These are phyloP conservation scores for Macroventuria anomochaeta DNA, from an alignment of 2,329 filamentous ascomycete genomes.

Conservation along the genomic window DNA sequence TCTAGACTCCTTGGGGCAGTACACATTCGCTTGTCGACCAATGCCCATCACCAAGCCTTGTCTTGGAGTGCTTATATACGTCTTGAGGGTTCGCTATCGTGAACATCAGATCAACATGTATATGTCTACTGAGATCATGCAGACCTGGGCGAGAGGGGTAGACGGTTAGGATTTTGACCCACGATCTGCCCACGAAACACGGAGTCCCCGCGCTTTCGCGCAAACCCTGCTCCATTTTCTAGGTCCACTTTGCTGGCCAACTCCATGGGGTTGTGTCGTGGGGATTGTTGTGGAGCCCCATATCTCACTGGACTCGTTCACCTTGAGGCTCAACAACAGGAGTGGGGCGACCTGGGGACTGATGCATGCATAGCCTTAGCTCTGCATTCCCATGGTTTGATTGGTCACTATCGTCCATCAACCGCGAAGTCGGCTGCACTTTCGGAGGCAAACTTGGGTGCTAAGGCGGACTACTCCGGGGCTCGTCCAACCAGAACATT, in stretches of 20 bases:
- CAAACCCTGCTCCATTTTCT: conserved; percentile 8
- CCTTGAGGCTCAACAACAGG: conserved; percentile 38
- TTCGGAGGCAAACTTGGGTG: conserved; percentile 22
- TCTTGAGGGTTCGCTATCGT: conserved; percentile 9
- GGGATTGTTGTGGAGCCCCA: conserved; percentile 31
- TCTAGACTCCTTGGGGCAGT: conserved; percentile 8
- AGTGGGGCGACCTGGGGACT: conserved; percentile 23
- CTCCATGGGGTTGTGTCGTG: conserved; percentile 35
- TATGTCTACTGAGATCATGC: conserved; percentile 1
- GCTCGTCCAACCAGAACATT: conserved; percentile 19
- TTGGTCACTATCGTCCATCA: conserved; percentile 18
- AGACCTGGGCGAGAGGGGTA: conserved; percentile 9
- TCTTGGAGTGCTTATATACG: conserved; percentile 10
- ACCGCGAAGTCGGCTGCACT: conserved; percentile 24
- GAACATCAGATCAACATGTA: conserved; percentile 7
- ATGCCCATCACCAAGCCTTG: conserved; percentile 11
- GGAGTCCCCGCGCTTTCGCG: conserved; percentile 16
- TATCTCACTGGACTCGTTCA: conserved; percentile 19
- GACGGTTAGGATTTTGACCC: not conserved
- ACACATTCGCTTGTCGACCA: conserved; percentile 8
- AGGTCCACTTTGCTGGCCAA: conserved; percentile 18
- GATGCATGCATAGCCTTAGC: conserved; percentile 11
- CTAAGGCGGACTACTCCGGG: conserved; percentile 12
- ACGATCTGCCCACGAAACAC: conserved; percentile 5
- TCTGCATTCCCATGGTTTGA: conserved; percentile 1